Evolutionary conservation across 2,329 filamentous ascomycete genomes (phyloP).

Genomic region (Curvularia eragrostidis): DNA sequence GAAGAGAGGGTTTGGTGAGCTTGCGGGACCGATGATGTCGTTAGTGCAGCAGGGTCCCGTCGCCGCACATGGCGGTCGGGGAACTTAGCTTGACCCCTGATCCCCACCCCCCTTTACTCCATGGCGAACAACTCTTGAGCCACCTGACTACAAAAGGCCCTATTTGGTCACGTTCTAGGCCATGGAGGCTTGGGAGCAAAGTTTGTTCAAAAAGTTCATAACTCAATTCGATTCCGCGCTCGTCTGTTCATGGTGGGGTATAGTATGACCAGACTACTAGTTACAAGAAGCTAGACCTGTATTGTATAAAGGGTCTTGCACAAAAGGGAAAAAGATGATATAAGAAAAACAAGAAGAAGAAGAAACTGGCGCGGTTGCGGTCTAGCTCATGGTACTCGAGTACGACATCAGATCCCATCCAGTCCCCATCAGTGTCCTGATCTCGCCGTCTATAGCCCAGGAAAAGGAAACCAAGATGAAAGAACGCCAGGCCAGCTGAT

Average conservation of each 20-base stretch:
- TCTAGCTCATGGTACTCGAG: slow-evolving; percentile 11
- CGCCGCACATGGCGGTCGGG: slow-evolving; percentile 17
- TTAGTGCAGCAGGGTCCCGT: slow-evolving; percentile 19
- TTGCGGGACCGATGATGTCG: slow-evolving; percentile 22
- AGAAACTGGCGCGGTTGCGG: slow-evolving; percentile 9
- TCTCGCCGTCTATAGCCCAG: slow-evolving; percentile 15
- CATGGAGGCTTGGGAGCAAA: neutral
- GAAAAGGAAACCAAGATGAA: slow-evolving; percentile 21
- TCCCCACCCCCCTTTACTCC: slow-evolving; percentile 10
- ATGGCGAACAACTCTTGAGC: slow-evolving; percentile 6
- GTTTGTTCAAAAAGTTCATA: slow-evolving; percentile 8
- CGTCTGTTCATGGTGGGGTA: slow-evolving; percentile 31
- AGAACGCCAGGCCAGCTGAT: slow-evolving; percentile 35
- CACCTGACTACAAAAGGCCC: slow-evolving; percentile 1
- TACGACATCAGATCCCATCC: slow-evolving; percentile 13
- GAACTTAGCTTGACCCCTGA: slow-evolving; percentile 19
- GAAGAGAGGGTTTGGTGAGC: slow-evolving; percentile 15
- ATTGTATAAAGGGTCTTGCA: slow-evolving; percentile 26
- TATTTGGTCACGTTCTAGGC: slow-evolving; percentile 1
- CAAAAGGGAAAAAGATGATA: slow-evolving; percentile 2
- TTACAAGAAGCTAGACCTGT: slow-evolving; percentile 21
- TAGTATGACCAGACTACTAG: slow-evolving; percentile 23
- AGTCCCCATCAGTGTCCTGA: slow-evolving; percentile 9
- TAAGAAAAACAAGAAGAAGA: slow-evolving; percentile 13
- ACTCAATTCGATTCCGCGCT: slow-evolving; percentile 24